Evolutionary conservation across 768 basidiomycete genomes (phyloP), one percentile per base, ranked within the genome.

Genomic region (Hygrophoropsis aurantiaca): DNA sequence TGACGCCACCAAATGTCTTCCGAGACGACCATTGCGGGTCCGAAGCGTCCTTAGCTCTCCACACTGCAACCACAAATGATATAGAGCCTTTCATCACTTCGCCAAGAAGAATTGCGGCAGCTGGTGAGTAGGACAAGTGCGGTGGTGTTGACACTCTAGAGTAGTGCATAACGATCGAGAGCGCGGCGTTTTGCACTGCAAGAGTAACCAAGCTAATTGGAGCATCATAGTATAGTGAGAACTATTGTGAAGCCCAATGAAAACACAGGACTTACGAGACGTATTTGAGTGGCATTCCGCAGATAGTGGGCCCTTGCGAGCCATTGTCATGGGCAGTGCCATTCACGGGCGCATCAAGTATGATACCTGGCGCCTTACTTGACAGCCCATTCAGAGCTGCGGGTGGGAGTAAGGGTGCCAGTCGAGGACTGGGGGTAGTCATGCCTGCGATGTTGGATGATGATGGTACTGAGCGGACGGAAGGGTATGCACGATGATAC

Each of bases 121-220:
- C 94, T 1, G 97, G 92, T 1, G 91, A 97, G 68, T 99, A 99
- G 2, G 90, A 74, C 25, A 87, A 76, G 34, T 85, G 73, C 2
- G 87, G 72, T 7, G 91, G 81, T 0, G 81, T 88, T 2, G 90
- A 88, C 48, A 93, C 86, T 50, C 97, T 83, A n/a, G 97, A 97
- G 69, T 97, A 91, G 74, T 97, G 94, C 90, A 99, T 95, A 54
- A 98, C 90, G 61, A 99, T 93, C 44, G 94, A 94, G 40, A 99
- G 74, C 9, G 90, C 84, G 24, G 92, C 92, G 69, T 98, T 98
- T 73, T 99, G 95, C 3, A 95, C 85, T 4, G 92, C 92, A 41
- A 94, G 81, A 15, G 89, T 90, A 53, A 93, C 81, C 49, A 91
- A 75, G 11, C 87, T 88, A n/a, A n/a, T n/a, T n/a, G n/a, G n/a